phyloP scores from a whole-genome alignment of 805 yeast genomes.

The Priceomyces melissophilus region DNA sequence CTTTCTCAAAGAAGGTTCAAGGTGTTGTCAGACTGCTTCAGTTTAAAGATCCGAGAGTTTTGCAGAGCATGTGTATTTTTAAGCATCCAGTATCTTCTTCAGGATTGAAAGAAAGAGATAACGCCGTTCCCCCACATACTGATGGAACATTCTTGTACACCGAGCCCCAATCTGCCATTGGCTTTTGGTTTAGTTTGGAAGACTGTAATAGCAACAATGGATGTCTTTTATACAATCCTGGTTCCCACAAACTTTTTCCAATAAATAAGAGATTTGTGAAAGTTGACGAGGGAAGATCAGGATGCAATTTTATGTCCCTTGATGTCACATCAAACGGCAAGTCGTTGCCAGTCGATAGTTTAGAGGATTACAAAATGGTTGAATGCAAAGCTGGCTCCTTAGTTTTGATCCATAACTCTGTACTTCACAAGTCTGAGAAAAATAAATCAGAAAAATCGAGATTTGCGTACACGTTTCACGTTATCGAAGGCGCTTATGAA shows the following conservation, averaged over 20 bases:
- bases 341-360: constrained; percentile 23
- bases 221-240: constrained; percentile 65
- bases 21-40: constrained; percentile 51
- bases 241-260: constrained; percentile 59
- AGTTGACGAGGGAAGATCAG: constrained; percentile 43
- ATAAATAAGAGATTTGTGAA: constrained; percentile 64
- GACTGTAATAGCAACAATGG: constrained; percentile 69
- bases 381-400: constrained; percentile 71
- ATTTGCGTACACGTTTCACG: constrained; percentile 77
- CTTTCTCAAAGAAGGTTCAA: constrained; percentile 49
- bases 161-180: constrained; percentile 65
- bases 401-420: constrained; percentile 67
- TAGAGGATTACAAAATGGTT: constrained; percentile 44
- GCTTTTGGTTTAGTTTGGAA: constrained; percentile 81
- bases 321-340: constrained; percentile 6
- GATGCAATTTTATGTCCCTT: constrained; percentile 54
- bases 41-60: constrained; percentile 62
- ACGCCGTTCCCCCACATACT: constrained; percentile 72
- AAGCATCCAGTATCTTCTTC: constrained; percentile 53
- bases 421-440: constrained; percentile 66
- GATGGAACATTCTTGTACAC: constrained; percentile 75
- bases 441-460: constrained; percentile 56
- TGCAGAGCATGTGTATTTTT: constrained; percentile 77
- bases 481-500: constrained; percentile 61
- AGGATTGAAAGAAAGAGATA: constrained; percentile 27